Evolutionary conservation across 2,329 filamentous ascomycete genomes (phyloP).

Genomic region (Fusarium sp.): DNA sequence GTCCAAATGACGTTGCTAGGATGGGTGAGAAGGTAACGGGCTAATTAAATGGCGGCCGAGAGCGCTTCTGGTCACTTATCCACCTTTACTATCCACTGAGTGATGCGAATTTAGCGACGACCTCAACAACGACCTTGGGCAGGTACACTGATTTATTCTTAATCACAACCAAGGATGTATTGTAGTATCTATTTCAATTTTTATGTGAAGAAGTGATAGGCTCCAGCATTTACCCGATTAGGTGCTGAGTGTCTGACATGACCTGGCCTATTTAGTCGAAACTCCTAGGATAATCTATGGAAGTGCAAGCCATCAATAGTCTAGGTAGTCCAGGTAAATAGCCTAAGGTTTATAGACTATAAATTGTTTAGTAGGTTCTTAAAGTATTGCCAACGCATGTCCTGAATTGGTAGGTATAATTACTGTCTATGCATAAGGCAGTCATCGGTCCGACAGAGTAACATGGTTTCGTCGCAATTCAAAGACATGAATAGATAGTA

Average conservation of each 20-base stretch:
- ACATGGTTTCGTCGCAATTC: no score
- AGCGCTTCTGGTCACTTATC: background rate
- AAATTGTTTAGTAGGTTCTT: no score
- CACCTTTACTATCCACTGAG: background rate
- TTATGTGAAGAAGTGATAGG: no score
- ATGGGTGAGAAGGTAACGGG: slow-evolving; percentile 31
- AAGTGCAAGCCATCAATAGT: background rate
- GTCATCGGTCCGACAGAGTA: no score
- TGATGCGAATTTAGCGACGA: background rate
- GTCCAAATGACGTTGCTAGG: slow-evolving; percentile 46
- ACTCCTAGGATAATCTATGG: background rate
- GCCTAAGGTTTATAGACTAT: no score
- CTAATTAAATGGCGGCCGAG: slow-evolving; percentile 19
- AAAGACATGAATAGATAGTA: no score
- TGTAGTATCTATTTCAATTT: background rate
- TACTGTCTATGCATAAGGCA: no score
- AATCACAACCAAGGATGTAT: background rate
- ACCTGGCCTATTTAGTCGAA: background rate
- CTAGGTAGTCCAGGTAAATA: no score
- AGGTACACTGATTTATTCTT: background rate
- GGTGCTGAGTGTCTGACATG: background rate
- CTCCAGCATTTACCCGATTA: background rate
- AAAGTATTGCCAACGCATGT: no score
- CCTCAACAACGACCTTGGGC: background rate
- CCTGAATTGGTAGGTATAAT: no score